phyloP scores from a whole-genome alignment of 2,329 filamentous ascomycete genomes.

The Xylariales sp. region DNA sequence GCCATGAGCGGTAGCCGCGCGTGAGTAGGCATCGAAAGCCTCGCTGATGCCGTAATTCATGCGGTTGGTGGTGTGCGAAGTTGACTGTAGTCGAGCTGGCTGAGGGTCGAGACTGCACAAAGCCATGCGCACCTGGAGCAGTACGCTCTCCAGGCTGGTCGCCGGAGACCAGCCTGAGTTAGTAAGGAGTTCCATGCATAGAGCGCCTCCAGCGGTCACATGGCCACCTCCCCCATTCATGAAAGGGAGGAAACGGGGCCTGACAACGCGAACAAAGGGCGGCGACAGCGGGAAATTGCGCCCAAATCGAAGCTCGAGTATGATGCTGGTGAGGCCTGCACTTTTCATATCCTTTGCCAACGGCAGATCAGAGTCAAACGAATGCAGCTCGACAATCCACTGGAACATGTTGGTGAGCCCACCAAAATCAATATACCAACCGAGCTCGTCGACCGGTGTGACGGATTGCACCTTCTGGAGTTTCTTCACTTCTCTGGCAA shows the following conservation, averaged over 20 bases:
- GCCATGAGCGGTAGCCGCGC: constrained; percentile 65
- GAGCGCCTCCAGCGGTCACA: constrained; percentile 76
- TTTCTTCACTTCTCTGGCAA: constrained; percentile 61
- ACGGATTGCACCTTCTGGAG: constrained; percentile 60
- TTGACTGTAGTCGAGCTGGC: constrained; percentile 62
- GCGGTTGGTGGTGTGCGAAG: not conserved
- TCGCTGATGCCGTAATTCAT: constrained; percentile 63
- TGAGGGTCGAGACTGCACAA: constrained; percentile 63
- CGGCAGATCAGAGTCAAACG: constrained; percentile 65
- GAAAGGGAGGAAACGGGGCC: constrained; percentile 74
- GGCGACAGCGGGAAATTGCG: constrained; percentile 71
- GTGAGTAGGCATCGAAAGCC: constrained; percentile 68
- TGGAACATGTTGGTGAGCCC: constrained; percentile 75
- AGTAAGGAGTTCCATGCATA: constrained; percentile 81
- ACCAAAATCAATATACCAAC: constrained; percentile 74
- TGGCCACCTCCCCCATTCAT: constrained; percentile 74
- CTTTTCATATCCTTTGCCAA: constrained; percentile 71
- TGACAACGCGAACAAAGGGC: constrained; percentile 79
- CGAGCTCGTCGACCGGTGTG: constrained; percentile 61
- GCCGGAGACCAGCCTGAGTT: constrained; percentile 77
- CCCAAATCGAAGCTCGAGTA: constrained; percentile 79
- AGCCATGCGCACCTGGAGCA: constrained; percentile 77
- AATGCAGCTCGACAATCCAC: constrained; percentile 88
- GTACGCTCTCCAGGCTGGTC: constrained; percentile 69
- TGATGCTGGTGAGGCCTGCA: constrained; percentile 58